phyloP scores from a whole-genome alignment of 1,284 basidiomycete species.

The Ganoderma boninense region DNA sequence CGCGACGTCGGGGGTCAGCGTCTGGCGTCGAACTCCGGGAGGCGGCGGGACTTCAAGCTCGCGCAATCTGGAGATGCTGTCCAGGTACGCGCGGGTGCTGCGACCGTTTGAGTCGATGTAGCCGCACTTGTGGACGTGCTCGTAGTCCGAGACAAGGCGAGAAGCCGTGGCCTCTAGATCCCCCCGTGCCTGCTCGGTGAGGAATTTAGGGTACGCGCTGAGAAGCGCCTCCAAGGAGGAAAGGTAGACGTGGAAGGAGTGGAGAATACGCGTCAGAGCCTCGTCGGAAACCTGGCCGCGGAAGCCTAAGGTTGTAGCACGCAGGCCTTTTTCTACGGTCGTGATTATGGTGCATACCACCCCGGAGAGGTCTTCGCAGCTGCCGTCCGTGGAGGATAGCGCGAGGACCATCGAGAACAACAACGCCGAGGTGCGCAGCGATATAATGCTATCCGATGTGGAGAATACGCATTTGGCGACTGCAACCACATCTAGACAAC shows the following conservation, averaged over 20 bases:
- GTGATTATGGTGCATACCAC: background rate
- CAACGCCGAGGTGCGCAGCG: background rate
- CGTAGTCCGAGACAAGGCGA: background rate
- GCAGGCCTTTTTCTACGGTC: background rate
- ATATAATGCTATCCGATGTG: background rate
- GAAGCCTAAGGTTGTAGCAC: background rate
- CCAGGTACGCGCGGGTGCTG: too few relatives aligned
- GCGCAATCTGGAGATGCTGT: too few relatives aligned
- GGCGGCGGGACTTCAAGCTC: too few relatives aligned
- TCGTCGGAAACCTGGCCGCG: background rate
- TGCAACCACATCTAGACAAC: background rate
- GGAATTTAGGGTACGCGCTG: background rate
- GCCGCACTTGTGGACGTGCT: too few relatives aligned
- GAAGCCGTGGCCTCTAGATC: background rate
- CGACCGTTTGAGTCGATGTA: too few relatives aligned
- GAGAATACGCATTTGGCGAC: background rate
- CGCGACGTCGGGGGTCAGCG: too few relatives aligned
- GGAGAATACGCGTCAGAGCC: background rate
- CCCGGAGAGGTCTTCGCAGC: background rate
- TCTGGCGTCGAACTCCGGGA: too few relatives aligned
- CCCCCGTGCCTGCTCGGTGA: background rate
- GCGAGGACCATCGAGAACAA: background rate
- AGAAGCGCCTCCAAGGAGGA: background rate
- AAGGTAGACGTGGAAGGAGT: background rate
- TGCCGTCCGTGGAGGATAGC: background rate